Conservation (phyloP, 2,329 filamentous ascomycete species). For the Nemania sp. region DNA sequence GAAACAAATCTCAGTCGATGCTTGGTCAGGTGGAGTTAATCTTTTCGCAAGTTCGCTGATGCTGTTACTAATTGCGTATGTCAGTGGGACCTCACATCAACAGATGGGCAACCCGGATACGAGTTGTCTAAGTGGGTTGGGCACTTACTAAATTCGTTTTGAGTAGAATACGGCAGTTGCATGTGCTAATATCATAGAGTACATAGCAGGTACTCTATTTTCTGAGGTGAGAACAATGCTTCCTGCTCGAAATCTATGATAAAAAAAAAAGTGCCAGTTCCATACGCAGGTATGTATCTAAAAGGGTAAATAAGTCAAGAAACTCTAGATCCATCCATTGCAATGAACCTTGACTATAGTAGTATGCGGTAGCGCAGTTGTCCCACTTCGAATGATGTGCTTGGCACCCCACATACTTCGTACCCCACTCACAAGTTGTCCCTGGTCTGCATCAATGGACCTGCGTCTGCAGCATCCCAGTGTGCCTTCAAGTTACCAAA, state of each 20-base stretch:
- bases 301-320: too few relatives aligned
- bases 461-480: constrained; percentile 44
- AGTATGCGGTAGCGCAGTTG: not conserved
- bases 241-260: too few relatives aligned
- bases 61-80: not conserved
- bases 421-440: not conserved
- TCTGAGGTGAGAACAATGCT: too few relatives aligned
- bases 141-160: not conserved
- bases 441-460: constrained; percentile 36
- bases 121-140: not conserved
- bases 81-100: not conserved
- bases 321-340: constrained; percentile 16
- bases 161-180: not conserved
- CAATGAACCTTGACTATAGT: constrained; percentile 9
- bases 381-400: not conserved
- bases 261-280: too few relatives aligned
- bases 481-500: constrained; percentile 6
- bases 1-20: not conserved
- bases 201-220: too few relatives aligned
- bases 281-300: too few relatives aligned
- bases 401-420: constrained; percentile 2
- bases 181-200: too few relatives aligned
- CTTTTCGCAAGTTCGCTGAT: not conserved
- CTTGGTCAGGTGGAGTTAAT: not conserved
- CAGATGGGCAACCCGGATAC: not conserved